Base-by-base conservation (phyloP, 108 stramenopile genomes). In the Pseudonitzschia multistriata region DNA sequence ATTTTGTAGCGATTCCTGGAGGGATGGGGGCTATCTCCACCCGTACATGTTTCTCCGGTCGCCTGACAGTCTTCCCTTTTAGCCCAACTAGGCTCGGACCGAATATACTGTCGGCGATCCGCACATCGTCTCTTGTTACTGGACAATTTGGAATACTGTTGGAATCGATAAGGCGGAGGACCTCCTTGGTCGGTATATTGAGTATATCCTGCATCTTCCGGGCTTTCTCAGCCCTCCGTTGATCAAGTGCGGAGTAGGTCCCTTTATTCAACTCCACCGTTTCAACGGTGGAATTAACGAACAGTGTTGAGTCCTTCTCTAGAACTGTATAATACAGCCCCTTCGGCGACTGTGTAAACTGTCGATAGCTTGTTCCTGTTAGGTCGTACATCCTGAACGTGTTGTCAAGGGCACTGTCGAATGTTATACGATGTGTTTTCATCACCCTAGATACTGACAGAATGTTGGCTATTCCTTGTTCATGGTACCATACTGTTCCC, bases 401-500 rank as follows among this genome's bases (percentile, higher is more conserved):
- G 37, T 37, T 37, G 37, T 37, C 37, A 5, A 37, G 6, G 5
- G 37, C 6, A 24, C 77, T 72, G 71, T 76, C 66, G 39, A 56
- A 83, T 29, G 78, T 68, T n/a, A 79, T 67, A 1, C 66, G 50
- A 45, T 30, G 69, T 0, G 28, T 15, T 25, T 69, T 33, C n/a
- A 66, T 59, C 4, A 79, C 71, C 31, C 53, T 2, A 13, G 65
- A 33, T 0, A 83, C 62, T 11, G 78, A 79, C 21, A 83, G 57
- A 61, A 83, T 79, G 47, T 83, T 83, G 29, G 75, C 82, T 35
- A 77, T 73, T 17, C 78, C 74, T 0, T 68, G 42, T 0, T 70
- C 74, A 42, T 75, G 47, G 40, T 73, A 77, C 82, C 82, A 83
- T n/a, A 80, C 79, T 21, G 21, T 50, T 5, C 76, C 76, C 30